These are phyloP conservation scores for Vigna radiata DNA, from an alignment of 306 rosid species.

Conservation along the genomic window DNA sequence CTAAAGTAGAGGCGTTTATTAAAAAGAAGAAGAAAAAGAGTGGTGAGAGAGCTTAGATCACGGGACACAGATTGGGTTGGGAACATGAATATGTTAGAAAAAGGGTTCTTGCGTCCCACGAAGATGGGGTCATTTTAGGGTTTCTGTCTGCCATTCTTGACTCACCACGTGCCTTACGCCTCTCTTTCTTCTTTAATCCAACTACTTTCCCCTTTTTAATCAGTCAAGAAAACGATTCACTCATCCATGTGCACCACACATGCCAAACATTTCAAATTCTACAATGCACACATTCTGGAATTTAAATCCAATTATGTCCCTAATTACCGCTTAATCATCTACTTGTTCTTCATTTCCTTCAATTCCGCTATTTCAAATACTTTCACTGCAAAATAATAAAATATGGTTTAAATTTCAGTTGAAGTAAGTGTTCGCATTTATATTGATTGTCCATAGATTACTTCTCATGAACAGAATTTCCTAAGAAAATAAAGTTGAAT, in stretches of 20 bases:
- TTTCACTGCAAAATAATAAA: too few relatives aligned
- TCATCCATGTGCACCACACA: slow-evolving; percentile 41
- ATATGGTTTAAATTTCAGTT: neutral
- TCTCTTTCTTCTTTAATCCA: slow-evolving; percentile 11
- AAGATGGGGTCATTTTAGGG: slow-evolving; percentile 24
- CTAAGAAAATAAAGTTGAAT: neutral
- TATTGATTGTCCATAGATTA: neutral
- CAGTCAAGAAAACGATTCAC: neutral
- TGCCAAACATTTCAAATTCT: slow-evolving; percentile 17
- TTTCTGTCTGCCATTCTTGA: slow-evolving; percentile 51
- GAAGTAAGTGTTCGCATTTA: neutral
- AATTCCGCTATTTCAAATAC: neutral
- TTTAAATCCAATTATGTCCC: neutral
- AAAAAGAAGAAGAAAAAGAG: neutral
- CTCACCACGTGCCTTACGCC: slow-evolving; percentile 34
- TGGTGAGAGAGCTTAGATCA: slow-evolving; percentile 38
- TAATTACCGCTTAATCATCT: neutral
- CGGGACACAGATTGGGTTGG: slow-evolving; percentile 43
- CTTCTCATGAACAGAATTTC: neutral
- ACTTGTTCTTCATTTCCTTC: neutral
- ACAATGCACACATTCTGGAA: neutral
- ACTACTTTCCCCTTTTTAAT: slow-evolving; percentile 35
- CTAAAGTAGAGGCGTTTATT: too few relatives aligned
- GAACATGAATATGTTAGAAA: slow-evolving; percentile 23
- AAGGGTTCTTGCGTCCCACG: slow-evolving; percentile 12